Base-by-base conservation (phyloP, 2,329 filamentous ascomycete genomes). In the Trichoderma harzianum region DNA sequence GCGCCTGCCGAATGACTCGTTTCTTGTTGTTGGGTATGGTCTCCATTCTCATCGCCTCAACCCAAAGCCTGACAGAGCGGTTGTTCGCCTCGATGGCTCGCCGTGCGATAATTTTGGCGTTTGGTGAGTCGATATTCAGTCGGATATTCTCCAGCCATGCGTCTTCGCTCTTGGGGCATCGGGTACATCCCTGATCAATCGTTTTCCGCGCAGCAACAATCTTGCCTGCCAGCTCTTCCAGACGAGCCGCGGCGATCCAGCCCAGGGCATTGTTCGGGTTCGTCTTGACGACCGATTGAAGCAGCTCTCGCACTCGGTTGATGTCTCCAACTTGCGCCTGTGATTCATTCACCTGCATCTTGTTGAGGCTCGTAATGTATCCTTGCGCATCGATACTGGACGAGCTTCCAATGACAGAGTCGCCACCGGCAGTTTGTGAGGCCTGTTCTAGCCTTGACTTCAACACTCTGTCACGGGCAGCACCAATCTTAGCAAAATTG, bases 241-340 rank as follows among this genome's bases (percentile, higher is more conserved):
- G 83, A 78, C 96, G 90, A 18, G 95, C 94, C 4, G 96, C 93
- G 5, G 97, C 96, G 76, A 99, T 97, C 93, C 97, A 99, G 24
- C 94, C 96, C 11, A 96, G 93, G 0, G 93, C 94, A 78, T 98
- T 97, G 74, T 93, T 95, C 2, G 95, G 93, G 80, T 99, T 99
- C 8, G 95, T 98, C 82, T 96, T 97, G 80, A 97, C 97, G 61
- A 98, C 96, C 0, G 95, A 98, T 79, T 97, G 94, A n/a, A 99
- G 85, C 43, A 99, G 87, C 74, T 95, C 92, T 74, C 96, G 90
- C 21, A 97, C 96, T 81, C 96, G 92, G 79, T 97, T 97, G 80
- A 99, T 94, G 78, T 99, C 96, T 73, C 96, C 95, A 30, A 98
- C 93, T 77, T 95, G 92, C 5, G 93, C 89, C 77, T 97, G 93